phyloP scores from a whole-genome alignment of 306 rosid species.

The Casuarina equisetifolia region DNA sequence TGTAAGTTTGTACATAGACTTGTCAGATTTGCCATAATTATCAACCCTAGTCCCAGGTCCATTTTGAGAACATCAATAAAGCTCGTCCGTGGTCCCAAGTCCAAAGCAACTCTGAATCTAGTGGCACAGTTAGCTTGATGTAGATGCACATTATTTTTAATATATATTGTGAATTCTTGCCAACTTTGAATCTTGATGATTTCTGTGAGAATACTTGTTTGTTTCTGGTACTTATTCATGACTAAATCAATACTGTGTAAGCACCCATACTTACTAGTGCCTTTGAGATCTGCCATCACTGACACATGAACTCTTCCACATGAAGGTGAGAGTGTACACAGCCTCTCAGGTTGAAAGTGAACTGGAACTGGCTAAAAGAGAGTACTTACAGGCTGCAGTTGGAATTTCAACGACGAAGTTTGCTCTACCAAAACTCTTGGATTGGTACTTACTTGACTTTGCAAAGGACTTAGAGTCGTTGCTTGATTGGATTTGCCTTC shows the following conservation, averaged over 20 bases:
- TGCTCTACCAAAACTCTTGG: slow-evolving; percentile 74
- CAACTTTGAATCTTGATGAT: not conserved
- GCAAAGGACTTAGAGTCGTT: slow-evolving; percentile 91
- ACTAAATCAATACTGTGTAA: not conserved
- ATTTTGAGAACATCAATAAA: not conserved
- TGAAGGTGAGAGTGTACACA: slow-evolving; percentile 90
- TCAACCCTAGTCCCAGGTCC: not conserved
- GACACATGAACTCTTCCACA: slow-evolving; percentile 28
- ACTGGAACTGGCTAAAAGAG: slow-evolving; percentile 83
- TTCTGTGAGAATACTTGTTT: not conserved
- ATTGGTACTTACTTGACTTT: slow-evolving; percentile 86
- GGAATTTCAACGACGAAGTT: slow-evolving; percentile 67
- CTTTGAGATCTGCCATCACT: not conserved
- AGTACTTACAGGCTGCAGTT: slow-evolving; percentile 79
- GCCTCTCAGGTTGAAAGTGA: slow-evolving; percentile 84
- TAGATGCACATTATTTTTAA: not conserved
- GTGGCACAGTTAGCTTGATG: not conserved
- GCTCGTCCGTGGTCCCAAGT: slow-evolving; percentile 9
- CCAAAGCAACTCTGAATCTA: not conserved
- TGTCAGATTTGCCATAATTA: not conserved
- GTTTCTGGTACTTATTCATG: not conserved
- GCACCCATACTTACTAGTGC: not conserved
- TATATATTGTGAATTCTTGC: not conserved
- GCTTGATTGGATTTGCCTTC: slow-evolving; percentile 93
- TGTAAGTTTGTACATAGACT: slow-evolving; percentile 52